Conservation (phyloP, 176 grass and related monocot species). For the Cocos nucifera region DNA sequence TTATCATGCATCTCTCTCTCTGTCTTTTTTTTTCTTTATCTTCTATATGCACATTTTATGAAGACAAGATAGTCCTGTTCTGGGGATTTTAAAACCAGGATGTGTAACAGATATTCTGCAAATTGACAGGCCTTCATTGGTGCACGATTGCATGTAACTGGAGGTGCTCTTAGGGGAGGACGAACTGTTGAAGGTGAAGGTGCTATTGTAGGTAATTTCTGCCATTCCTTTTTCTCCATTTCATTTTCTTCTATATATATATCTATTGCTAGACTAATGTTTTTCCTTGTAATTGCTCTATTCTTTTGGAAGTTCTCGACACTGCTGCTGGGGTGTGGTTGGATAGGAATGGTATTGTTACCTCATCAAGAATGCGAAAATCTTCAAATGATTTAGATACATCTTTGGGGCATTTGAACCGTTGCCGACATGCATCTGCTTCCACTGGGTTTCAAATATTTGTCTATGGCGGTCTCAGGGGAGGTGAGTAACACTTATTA, state of each 20-base stretch:
- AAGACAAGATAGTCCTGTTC: too few species aligned
- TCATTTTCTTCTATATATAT: too few species aligned
- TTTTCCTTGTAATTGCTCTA: constrained; percentile 3
- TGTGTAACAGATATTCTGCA: too few species aligned
- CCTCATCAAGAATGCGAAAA: constrained; percentile 51
- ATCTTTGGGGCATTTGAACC: constrained; percentile 69
- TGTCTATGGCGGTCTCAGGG: constrained; percentile 80
- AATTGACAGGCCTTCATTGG: constrained; percentile 74
- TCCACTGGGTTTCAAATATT: constrained; percentile 82
- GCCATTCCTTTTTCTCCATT: neutral
- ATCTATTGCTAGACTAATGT: too few species aligned
- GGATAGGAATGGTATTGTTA: constrained; percentile 97
- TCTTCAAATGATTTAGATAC: constrained; percentile 68
- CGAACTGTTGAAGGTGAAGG: constrained; percentile 88
- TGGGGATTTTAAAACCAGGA: too few species aligned
- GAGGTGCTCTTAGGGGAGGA: constrained; percentile 95
- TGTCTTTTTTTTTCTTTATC: too few species aligned
- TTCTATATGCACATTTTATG: too few species aligned
- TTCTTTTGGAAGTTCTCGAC: constrained; percentile 67
- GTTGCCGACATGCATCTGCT: constrained; percentile 87
- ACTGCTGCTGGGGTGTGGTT: constrained; percentile 99
- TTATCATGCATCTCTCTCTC: too few species aligned
- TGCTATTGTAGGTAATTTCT: constrained; percentile 68
- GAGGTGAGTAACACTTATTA: constrained; percentile 21
- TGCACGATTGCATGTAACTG: constrained; percentile 94